phyloP scores from a whole-genome alignment of 345 rosid species.

The Corchorus olitorius region DNA sequence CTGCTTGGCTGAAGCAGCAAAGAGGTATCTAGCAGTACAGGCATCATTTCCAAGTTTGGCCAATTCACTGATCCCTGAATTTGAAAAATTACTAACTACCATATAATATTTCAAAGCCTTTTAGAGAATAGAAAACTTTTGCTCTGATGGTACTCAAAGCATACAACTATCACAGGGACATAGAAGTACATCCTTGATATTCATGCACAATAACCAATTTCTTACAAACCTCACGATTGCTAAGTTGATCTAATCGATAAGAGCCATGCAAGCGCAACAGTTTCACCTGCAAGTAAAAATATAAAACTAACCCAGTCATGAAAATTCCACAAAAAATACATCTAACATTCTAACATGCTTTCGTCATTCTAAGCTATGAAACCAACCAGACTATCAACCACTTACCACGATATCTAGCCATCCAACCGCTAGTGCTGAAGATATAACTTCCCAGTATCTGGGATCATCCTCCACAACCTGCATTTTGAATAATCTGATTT shows the following conservation, averaged over 20 bases:
- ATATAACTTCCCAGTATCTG: slow-evolving; percentile 81
- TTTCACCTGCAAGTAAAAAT: slow-evolving; percentile 64
- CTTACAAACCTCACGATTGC: slow-evolving; percentile 78
- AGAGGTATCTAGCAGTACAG: background rate
- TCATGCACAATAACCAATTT: slow-evolving; percentile 14
- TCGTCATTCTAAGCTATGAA: background rate
- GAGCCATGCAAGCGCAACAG: slow-evolving; percentile 87
- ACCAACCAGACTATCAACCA: slow-evolving; percentile 9
- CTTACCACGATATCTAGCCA: slow-evolving; percentile 91
- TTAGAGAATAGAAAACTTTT: background rate
- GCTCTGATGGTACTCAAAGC: background rate
- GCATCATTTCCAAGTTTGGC: background rate
- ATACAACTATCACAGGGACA: background rate
- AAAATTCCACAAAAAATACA: slow-evolving; percentile 9
- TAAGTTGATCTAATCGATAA: slow-evolving; percentile 86
- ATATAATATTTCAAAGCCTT: background rate
- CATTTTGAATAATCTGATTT: slow-evolving; percentile 15
- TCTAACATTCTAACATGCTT: slow-evolving; percentile 14
- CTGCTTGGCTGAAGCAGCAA: background rate
- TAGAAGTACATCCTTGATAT: background rate
- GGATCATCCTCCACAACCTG: slow-evolving; percentile 82
- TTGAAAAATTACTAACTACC: background rate
- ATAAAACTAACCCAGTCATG: background rate
- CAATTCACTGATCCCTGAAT: background rate
- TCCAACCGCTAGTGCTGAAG: slow-evolving; percentile 84